These are phyloP conservation scores for Penicillium glabrum DNA, from an alignment of 2,329 filamentous ascomycete genomes.

Conservation along the genomic window DNA sequence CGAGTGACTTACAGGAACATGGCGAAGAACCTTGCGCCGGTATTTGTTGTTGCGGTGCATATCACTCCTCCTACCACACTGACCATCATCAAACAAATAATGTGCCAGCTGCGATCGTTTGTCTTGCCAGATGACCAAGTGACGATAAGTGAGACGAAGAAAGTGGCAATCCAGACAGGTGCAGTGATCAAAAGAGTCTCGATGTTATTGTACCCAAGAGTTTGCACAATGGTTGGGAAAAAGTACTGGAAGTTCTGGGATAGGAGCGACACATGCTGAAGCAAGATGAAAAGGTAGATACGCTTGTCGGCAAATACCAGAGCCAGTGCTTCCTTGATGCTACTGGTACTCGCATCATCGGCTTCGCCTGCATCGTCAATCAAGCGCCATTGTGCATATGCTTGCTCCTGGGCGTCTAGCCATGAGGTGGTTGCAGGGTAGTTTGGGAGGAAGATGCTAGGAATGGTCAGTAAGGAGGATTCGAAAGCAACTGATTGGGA, in stretches of 20 bases:
- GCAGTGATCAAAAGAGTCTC: conserved; percentile 49
- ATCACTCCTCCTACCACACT: conserved; percentile 58
- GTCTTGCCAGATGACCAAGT: conserved; percentile 57
- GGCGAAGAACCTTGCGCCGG: conserved; percentile 59
- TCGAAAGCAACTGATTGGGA: conserved; percentile 9
- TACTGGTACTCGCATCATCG: conserved; percentile 41
- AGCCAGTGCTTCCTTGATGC: conserved; percentile 47
- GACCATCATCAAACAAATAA: conserved; percentile 54
- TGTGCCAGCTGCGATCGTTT: conserved; percentile 58
- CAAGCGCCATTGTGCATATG: conserved; percentile 55
- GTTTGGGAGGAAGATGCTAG: conserved; percentile 44
- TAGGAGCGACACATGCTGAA: conserved; percentile 50
- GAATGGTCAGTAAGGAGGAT: background rate
- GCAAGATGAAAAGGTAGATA: conserved; percentile 44
- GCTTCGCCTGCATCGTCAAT: conserved; percentile 51
- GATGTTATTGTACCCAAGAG: conserved; percentile 55
- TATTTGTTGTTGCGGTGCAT: conserved; percentile 51
- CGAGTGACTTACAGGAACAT: conserved; percentile 52
- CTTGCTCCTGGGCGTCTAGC: conserved; percentile 53
- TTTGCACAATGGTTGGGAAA: conserved; percentile 64
- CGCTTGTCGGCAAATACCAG: conserved; percentile 30
- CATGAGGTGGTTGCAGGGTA: conserved; percentile 56
- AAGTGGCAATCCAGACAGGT: conserved; percentile 58
- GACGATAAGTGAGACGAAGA: conserved; percentile 54
- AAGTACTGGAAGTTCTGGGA: conserved; percentile 64